phyloP scores from a whole-genome alignment of 352 stramenopile genomes.

The Phytophthora litchii region DNA sequence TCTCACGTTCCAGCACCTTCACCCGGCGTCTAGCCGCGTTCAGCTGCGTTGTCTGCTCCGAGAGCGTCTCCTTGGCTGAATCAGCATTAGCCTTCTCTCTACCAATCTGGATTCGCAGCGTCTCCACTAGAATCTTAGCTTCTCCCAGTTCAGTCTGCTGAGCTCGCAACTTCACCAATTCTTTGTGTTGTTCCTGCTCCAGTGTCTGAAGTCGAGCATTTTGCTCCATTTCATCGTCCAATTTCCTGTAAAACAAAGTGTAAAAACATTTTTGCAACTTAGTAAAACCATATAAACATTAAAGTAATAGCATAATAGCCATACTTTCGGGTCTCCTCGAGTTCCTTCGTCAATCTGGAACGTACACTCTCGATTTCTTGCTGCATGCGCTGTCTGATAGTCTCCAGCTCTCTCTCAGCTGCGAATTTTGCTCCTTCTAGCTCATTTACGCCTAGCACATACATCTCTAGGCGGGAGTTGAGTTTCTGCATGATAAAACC shows the following conservation, averaged over 20 bases:
- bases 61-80: conserved; percentile 81
- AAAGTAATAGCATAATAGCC: conserved; percentile 7
- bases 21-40: conserved; percentile 64
- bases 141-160: conserved; percentile 76
- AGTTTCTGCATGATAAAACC: conserved; percentile 46
- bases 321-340: conserved; percentile 81
- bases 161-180: conserved; percentile 74
- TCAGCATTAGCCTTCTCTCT: conserved; percentile 66
- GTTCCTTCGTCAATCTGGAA: conserved; percentile 62
- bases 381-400: conserved; percentile 82
- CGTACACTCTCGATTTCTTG: conserved; percentile 71
- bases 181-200: conserved; percentile 80
- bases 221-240: conserved; percentile 77
- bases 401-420: conserved; percentile 79
- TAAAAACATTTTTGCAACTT: conserved; percentile 9
- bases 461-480: conserved; percentile 83
- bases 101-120: conserved; percentile 53
- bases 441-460: conserved; percentile 85
- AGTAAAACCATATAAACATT: conserved; percentile 10
- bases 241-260: conserved; percentile 47
- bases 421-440: conserved; percentile 78
- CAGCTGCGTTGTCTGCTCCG: conserved; percentile 70
- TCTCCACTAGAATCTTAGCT: conserved; percentile 59
- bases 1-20: conserved; percentile 78
- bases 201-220: conserved; percentile 74